phyloP scores from a whole-genome alignment of 441 rosid genomes.

The Croton laevigatus region DNA sequence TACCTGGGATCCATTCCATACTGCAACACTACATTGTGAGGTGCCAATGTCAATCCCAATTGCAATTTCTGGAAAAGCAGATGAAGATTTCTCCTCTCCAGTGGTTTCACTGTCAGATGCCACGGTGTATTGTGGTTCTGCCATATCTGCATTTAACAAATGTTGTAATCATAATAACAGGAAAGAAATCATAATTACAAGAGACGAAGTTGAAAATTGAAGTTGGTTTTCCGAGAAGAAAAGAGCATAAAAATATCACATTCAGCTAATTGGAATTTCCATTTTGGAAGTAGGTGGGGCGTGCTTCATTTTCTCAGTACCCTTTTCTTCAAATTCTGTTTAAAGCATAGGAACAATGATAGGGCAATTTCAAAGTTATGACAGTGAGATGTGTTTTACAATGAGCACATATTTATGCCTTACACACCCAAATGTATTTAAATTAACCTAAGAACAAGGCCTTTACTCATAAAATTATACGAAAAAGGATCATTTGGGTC shows the following conservation, averaged over 20 bases:
- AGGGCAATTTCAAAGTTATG: not conserved
- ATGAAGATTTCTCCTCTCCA: conserved; percentile 65
- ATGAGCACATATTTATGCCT: not conserved
- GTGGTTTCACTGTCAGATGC: conserved; percentile 76
- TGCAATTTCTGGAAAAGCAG: conserved; percentile 62
- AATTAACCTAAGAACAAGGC: not conserved
- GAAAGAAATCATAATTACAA: not conserved
- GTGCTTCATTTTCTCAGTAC: not conserved
- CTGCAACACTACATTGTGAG: conserved; percentile 76
- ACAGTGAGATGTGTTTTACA: not conserved
- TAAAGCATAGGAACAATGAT: no score
- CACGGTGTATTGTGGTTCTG: conserved; percentile 68
- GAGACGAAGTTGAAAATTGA: not conserved
- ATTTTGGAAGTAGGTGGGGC: not conserved
- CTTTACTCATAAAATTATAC: not conserved
- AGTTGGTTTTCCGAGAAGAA: no score
- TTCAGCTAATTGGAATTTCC: not conserved
- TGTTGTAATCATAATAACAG: not conserved
- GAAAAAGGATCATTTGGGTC: not conserved
- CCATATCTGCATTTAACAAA: conserved; percentile 55
- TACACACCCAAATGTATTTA: not conserved
- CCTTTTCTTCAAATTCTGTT: not conserved
- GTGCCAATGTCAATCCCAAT: conserved; percentile 89
- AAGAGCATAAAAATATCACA: not conserved
- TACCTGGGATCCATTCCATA: conserved; percentile 83